phyloP scores from a whole-genome alignment of 805 yeast genomes.

The Metschnikowia chrysomelidarum region DNA sequence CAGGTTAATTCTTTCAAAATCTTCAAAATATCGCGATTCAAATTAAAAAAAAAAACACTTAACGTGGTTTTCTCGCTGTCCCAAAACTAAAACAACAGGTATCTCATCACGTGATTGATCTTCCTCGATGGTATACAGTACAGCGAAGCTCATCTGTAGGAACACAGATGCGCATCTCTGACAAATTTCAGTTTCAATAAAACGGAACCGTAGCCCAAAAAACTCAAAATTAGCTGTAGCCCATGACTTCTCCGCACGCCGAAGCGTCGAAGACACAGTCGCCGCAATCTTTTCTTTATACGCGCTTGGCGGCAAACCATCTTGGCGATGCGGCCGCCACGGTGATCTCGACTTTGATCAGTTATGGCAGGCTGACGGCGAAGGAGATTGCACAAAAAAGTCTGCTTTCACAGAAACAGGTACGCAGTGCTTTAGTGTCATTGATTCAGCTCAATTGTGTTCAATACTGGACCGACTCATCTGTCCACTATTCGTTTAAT shows the following conservation, averaged over 20 bases:
- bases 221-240: too few relatives aligned
- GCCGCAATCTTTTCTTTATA: constrained; percentile 59
- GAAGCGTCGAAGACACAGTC: constrained; percentile 46
- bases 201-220: too few relatives aligned
- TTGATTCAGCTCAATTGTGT: constrained; percentile 79
- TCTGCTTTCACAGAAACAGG: constrained; percentile 45
- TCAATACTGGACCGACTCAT: constrained; percentile 54
- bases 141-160: too few relatives aligned
- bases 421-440: constrained; percentile 69
- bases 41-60: too few relatives aligned
- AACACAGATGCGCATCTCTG: too few relatives aligned
- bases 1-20: too few relatives aligned
- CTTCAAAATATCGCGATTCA: too few relatives aligned
- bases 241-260: constrained; percentile 7
- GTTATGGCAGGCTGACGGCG: constrained; percentile 64
- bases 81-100: too few relatives aligned
- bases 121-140: too few relatives aligned
- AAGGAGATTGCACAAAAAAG: constrained; percentile 50
- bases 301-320: constrained; percentile 50
- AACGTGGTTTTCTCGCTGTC: too few relatives aligned
- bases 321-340: constrained; percentile 74
- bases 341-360: constrained; percentile 57
- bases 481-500: constrained; percentile 55
- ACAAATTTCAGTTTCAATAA: too few relatives aligned
- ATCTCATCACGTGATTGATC: too few relatives aligned